phyloP scores from a whole-genome alignment of 164 flowering plant species.

The Malania oleifera region DNA sequence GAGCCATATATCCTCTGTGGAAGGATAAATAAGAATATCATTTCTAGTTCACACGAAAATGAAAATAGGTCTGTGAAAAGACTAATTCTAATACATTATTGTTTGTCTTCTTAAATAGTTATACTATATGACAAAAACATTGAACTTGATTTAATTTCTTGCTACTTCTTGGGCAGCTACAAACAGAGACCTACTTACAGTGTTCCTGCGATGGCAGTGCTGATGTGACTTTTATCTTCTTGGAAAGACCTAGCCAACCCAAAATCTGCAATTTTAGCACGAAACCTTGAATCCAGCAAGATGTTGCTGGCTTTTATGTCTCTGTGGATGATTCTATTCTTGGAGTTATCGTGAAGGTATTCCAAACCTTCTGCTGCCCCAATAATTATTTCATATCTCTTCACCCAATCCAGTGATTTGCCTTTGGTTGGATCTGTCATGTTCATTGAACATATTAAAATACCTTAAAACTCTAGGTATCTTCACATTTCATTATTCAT shows the following conservation, averaged over 20 bases:
- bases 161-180: background rate
- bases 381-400: slow-evolving; percentile 42
- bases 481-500: too few relatives aligned
- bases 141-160: background rate
- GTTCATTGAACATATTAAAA: background rate
- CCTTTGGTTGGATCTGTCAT: slow-evolving; percentile 57
- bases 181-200: slow-evolving; percentile 39
- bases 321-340: slow-evolving; percentile 47
- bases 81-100: too few relatives aligned
- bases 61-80: too few relatives aligned
- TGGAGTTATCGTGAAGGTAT: slow-evolving; percentile 53
- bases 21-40: slow-evolving; percentile 2
- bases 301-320: slow-evolving; percentile 68
- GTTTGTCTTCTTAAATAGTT: too few relatives aligned
- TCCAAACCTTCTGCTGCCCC: slow-evolving; percentile 59
- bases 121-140: background rate
- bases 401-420: slow-evolving; percentile 55
- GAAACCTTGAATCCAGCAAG: slow-evolving; percentile 46
- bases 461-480: too few relatives aligned
- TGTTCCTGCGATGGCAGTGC: slow-evolving; percentile 94
- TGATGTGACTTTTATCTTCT: slow-evolving; percentile 89
- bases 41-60: background rate
- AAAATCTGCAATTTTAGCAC: slow-evolving; percentile 65
- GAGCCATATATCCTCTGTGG: slow-evolving; percentile 69
- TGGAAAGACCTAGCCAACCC: slow-evolving; percentile 70